phyloP scores from a whole-genome alignment of 495 filamentous ascomycete genomes.

The Hyphodiscus hymeniophilus region DNA sequence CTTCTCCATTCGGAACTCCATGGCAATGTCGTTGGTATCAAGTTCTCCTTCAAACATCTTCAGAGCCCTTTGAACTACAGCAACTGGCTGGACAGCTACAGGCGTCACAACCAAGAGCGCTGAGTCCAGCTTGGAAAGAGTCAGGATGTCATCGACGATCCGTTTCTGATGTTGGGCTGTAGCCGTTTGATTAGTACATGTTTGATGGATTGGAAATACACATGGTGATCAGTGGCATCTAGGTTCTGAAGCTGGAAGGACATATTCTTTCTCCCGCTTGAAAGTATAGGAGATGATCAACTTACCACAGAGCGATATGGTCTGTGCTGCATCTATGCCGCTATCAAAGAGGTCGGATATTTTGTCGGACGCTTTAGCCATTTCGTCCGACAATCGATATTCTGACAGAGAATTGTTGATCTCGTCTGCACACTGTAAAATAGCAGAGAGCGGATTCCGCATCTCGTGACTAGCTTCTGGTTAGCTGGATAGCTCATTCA shows the following conservation, averaged over 20 bases:
- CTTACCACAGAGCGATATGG: constrained; percentile 75
- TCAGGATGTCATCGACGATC: constrained; percentile 76
- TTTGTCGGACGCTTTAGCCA: constrained; percentile 16
- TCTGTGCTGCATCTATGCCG: constrained; percentile 70
- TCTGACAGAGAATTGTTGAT: constrained; percentile 48
- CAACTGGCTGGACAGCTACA: constrained; percentile 57
- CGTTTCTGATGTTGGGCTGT: constrained; percentile 13
- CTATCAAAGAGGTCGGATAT: constrained; percentile 35
- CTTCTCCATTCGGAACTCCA: constrained; percentile 58
- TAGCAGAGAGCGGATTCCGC: constrained; percentile 74
- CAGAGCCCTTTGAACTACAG: constrained; percentile 57
- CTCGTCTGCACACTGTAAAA: constrained; percentile 75
- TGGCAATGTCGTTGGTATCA: constrained; percentile 58
- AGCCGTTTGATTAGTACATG: too few species aligned
- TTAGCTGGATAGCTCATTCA: neutral
- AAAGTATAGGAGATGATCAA: too few species aligned
- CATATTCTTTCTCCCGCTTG: too few species aligned
- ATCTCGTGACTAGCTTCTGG: constrained; percentile 62
- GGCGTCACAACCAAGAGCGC: constrained; percentile 69
- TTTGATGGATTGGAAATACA: too few species aligned
- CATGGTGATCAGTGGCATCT: too few species aligned
- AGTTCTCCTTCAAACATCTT: constrained; percentile 83
- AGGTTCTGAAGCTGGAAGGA: too few species aligned
- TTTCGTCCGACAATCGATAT: constrained; percentile 24
- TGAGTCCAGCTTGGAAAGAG: constrained; percentile 79